Conservation (phyloP, 352 stramenopile genomes). For the Phytopythium litorale region DNA sequence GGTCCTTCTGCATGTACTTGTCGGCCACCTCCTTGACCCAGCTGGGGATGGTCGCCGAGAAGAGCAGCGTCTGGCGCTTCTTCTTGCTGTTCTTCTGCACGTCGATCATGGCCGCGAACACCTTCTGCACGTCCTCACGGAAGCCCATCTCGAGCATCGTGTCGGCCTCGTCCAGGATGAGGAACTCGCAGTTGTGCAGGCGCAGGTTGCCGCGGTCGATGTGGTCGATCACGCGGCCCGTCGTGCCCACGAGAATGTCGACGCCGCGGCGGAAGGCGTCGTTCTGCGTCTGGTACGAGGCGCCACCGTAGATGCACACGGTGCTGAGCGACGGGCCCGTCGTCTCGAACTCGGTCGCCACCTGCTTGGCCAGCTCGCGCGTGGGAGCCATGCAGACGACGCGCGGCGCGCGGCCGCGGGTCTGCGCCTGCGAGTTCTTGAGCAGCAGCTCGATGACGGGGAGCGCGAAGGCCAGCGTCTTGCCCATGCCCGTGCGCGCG, state of each 20-base stretch:
- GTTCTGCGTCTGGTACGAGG: slow-evolving; percentile 89
- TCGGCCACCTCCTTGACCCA: slow-evolving; percentile 91
- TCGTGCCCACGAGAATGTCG: slow-evolving; percentile 92
- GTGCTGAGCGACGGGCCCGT: slow-evolving; percentile 77
- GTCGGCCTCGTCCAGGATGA: slow-evolving; percentile 94
- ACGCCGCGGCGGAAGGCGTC: slow-evolving; percentile 84
- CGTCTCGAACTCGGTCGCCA: slow-evolving; percentile 89
- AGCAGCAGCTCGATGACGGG: slow-evolving; percentile 92
- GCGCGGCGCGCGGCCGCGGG: slow-evolving; percentile 70
- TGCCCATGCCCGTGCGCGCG: slow-evolving; percentile 96
- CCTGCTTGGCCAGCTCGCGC: slow-evolving; percentile 97
- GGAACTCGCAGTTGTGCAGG: slow-evolving; percentile 86
- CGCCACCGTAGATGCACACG: slow-evolving; percentile 91
- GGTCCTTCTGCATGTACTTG: slow-evolving; percentile 89
- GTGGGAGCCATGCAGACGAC: slow-evolving; percentile 98
- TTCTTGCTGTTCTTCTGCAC: slow-evolving; percentile 49
- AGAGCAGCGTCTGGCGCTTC: slow-evolving; percentile 85
- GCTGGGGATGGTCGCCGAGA: slow-evolving; percentile 92
- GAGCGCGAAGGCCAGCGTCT: slow-evolving; percentile 98
- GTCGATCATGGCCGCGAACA: slow-evolving; percentile 81
- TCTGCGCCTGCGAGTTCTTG: slow-evolving; percentile 72
- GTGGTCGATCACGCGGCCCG: slow-evolving; percentile 92
- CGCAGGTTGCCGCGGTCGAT: slow-evolving; percentile 89
- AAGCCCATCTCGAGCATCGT: slow-evolving; percentile 97
- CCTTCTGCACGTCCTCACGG: slow-evolving; percentile 94